Evolutionary conservation across 495 filamentous ascomycete genomes (phyloP), one percentile per base, ranked within the genome.

Genomic region (Podospora didyma): DNA sequence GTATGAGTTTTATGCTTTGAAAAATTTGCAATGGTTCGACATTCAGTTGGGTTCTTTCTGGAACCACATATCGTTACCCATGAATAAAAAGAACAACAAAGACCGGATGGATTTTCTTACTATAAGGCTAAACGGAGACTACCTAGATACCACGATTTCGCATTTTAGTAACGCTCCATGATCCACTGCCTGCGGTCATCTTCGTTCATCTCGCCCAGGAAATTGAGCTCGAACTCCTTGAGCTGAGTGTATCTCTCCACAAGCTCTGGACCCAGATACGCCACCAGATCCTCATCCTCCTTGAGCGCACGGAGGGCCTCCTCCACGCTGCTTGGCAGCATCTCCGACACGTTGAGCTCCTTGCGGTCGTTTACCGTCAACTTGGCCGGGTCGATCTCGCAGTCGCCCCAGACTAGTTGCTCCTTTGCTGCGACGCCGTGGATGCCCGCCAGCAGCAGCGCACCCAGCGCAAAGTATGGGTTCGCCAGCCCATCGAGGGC

Each of bases 401-500:
- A 89, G 58, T 92, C 83, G 26, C 78, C 69, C 75, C 72, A 69
- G 0, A 64, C 73, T 39, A 90, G 62, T 26, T 72, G 59, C 49
- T 72, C 67, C 10, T 71, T 63, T 7, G 69, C 70, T 2, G 68
- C 62, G 5, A 90, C 53, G 0, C 89, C 91, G n/a, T 80, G 50
- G 9, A 80, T 72, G 0, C 92, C 91, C 0, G 82, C 84, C 0
- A 78, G 78, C 2, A 96, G 62, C 7, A 96, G 66, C 0, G 87
- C 87, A 12, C 84, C 82, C 2, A 88, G 58, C 2, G 80, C 85
- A 0, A 92, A 68, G 62, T 90, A 92, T 48, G 85, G 79, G 61
- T 92, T 93, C 3, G 89, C 83, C 17, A 88, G 59, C 0, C 89
- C 89, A 68, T 92, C 89, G 20, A 89, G 59, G 58, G 76, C 75